Percentiles rank a stretch among this genome's conserved stretches.
Evolutionary conservation across 495 filamentous ascomycete species (phyloP).

Genomic region (Glutinoglossum americanum): DNA sequence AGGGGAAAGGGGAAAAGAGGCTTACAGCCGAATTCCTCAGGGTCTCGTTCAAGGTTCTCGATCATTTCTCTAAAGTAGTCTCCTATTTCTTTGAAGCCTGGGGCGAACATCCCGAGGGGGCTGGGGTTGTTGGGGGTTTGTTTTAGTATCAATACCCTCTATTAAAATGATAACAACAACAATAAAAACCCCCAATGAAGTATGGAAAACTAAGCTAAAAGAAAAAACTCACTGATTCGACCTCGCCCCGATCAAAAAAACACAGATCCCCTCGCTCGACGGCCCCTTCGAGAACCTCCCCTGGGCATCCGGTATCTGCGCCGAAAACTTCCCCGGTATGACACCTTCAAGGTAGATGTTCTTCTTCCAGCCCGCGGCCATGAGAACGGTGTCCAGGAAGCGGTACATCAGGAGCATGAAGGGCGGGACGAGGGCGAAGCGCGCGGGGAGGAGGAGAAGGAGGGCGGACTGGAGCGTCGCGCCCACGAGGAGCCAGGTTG

Average conservation of each 20-base stretch:
- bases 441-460: neutral
- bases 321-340: neutral
- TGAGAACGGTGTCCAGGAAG: neutral
- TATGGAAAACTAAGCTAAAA: neutral
- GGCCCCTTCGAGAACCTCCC: neutral
- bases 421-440: neutral
- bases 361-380: neutral
- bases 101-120: slow-evolving; percentile 15
- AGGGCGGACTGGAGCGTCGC: neutral
- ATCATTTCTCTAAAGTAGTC: slow-evolving; percentile 15
- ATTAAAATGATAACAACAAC: too few relatives aligned
- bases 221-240: neutral
- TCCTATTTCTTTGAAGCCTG: slow-evolving; percentile 12
- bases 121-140: too few relatives aligned
- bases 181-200: too few relatives aligned
- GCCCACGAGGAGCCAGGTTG: neutral
- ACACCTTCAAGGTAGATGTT: neutral
- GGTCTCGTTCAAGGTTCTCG: slow-evolving; percentile 8
- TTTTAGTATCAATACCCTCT: neutral
- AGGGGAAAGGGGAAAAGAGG: neutral
- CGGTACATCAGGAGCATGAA: neutral
- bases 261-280: neutral
- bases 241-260: neutral
- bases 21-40: slow-evolving; percentile 16
- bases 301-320: neutral